These are phyloP conservation scores for Diaporthe citriasiana DNA, from an alignment of 2,329 filamentous ascomycete species.

Conservation along the genomic window DNA sequence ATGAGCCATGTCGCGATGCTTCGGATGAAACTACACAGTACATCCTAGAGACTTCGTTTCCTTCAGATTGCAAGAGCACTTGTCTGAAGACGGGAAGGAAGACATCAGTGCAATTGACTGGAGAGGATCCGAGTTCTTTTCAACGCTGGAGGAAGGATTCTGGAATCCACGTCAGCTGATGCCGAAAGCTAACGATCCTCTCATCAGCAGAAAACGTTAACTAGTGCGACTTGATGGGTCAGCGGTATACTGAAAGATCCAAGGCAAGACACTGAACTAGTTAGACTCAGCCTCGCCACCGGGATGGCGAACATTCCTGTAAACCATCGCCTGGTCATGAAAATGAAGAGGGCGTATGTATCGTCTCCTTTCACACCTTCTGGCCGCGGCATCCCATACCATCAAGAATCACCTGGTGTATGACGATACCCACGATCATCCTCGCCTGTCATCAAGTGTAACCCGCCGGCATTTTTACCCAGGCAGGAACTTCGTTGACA, in stretches of 20 bases:
- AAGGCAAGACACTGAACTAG: neutral
- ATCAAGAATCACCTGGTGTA: neutral
- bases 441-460: constrained; percentile 27
- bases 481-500: constrained; percentile 80
- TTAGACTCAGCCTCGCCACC: neutral
- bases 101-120: neutral
- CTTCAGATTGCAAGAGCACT: neutral
- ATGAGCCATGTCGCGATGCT: constrained; percentile 16
- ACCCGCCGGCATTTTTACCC: constrained; percentile 67
- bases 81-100: neutral
- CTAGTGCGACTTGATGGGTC: neutral
- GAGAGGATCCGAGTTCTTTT: neutral
- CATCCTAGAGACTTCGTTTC: neutral
- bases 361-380: neutral
- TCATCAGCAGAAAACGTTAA: neutral
- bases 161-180: neutral
- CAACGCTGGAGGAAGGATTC: constrained; percentile 4
- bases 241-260: neutral
- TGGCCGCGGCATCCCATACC: neutral
- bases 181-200: neutral
- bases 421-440: neutral
- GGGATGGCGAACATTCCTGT: neutral
- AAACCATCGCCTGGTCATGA: neutral
- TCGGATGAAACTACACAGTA: neutral
- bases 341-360: neutral